Conservation (phyloP, 208 protist genomes). For the Trypanosoma platydactyli region DNA sequence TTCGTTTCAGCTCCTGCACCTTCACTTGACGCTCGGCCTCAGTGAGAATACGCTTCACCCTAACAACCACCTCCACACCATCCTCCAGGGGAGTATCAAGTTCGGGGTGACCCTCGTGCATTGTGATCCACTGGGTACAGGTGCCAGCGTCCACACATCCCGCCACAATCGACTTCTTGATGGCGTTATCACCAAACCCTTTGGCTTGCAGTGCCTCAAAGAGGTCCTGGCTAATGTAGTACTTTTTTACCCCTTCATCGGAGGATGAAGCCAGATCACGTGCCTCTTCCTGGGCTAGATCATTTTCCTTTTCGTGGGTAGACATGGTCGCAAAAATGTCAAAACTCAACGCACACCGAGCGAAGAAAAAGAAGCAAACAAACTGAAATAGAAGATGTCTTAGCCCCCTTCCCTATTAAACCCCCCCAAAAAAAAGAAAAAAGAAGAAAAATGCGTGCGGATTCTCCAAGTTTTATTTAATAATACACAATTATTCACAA, state of each 20-base stretch:
- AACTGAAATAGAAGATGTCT: not conserved
- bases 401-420: not conserved
- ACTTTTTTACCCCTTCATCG: conserved; percentile 33
- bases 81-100: conserved; percentile 75
- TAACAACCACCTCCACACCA: conserved; percentile 67
- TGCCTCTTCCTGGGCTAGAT: not conserved
- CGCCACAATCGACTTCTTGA: conserved; percentile 86
- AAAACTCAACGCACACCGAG: not conserved
- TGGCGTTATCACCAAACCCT: conserved; percentile 85
- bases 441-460: no score
- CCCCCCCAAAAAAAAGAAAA: not conserved
- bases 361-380: conserved; percentile 10
- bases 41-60: conserved; percentile 63
- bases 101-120: conserved; percentile 83
- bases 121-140: conserved; percentile 81
- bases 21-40: conserved; percentile 73
- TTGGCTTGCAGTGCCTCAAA: conserved; percentile 51
- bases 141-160: conserved; percentile 79
- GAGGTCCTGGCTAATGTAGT: conserved; percentile 51
- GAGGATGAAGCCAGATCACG: conserved; percentile 3
- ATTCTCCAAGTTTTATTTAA: no score
- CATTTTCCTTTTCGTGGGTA: not conserved
- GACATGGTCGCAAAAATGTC: conserved; percentile 3
- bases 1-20: conserved; percentile 62
- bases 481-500: no score